These are phyloP conservation scores for Mycena vitilis DNA, from an alignment of 768 basidiomycete species.

Conservation along the genomic window DNA sequence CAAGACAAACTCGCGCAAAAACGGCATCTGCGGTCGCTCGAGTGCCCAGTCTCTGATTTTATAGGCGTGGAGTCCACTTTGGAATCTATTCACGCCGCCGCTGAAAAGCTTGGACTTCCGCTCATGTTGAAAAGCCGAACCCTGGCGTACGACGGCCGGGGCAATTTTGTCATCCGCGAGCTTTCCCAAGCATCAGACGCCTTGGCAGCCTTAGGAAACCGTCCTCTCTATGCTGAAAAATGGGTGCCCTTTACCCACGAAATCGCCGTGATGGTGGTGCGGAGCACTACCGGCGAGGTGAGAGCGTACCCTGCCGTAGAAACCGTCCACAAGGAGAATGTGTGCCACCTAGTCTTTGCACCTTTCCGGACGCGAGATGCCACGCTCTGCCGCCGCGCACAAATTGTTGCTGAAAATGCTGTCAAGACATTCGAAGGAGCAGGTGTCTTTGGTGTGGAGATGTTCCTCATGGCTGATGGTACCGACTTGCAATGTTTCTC, in stretches of 20 bases:
- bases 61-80: slow-evolving; percentile 65
- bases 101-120: slow-evolving; percentile 77
- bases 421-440: slow-evolving; percentile 85
- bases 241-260: slow-evolving; percentile 92
- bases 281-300: slow-evolving; percentile 78
- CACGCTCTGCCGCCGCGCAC: slow-evolving; percentile 68
- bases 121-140: slow-evolving; percentile 98
- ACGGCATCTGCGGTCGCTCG: slow-evolving; percentile 76
- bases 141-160: slow-evolving; percentile 94
- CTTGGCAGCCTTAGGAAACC: slow-evolving; percentile 64
- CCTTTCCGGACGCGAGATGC: slow-evolving; percentile 77
- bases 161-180: slow-evolving; percentile 83
- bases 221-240: slow-evolving; percentile 92
- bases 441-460: slow-evolving; percentile 97
- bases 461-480: slow-evolving; percentile 95
- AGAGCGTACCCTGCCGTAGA: slow-evolving; percentile 92
- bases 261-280: slow-evolving; percentile 97
- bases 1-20: slow-evolving; percentile 87
- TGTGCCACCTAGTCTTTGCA: slow-evolving; percentile 93
- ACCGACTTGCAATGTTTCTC: slow-evolving; percentile 36
- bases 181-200: slow-evolving; percentile 63
- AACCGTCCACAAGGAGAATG: slow-evolving; percentile 93
- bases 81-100: slow-evolving; percentile 64
- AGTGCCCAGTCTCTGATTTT: slow-evolving; percentile 72
- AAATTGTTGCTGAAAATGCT: slow-evolving; percentile 81